A percentile compares a stretch with the other conserved stretches of the same genome.
Evolutionary conservation across 768 basidiomycete genomes (phyloP).

Genomic region (Boletus sp.): DNA sequence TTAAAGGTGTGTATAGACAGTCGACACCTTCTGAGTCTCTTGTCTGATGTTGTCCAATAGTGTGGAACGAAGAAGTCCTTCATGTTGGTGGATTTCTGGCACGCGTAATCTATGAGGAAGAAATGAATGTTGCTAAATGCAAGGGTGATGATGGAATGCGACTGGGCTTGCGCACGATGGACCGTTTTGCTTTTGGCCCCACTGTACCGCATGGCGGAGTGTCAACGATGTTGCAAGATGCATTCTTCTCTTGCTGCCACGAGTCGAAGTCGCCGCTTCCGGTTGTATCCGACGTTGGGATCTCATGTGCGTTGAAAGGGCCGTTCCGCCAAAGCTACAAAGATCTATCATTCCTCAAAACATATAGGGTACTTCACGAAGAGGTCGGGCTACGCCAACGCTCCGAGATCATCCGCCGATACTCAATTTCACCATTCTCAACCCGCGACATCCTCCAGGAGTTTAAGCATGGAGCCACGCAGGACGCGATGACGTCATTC

Average conservation of each 20-base stretch:
- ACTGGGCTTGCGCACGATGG: conserved; percentile 63
- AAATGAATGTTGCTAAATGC: conserved; percentile 40
- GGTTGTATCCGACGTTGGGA: conserved; percentile 11
- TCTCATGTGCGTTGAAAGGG: background rate
- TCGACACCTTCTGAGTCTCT: background rate
- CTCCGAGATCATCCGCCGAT: conserved; percentile 5
- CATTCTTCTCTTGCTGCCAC: conserved; percentile 12
- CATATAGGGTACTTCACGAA: conserved; percentile 2
- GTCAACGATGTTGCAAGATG: conserved; percentile 11
- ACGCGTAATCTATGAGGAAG: conserved; percentile 80
- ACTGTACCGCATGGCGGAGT: conserved; percentile 27
- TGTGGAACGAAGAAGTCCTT: conserved; percentile 89
- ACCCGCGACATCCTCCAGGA: conserved; percentile 6
- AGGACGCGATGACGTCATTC: conserved; percentile 7
- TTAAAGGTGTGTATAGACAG: conserved; percentile 51
- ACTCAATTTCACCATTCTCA: conserved; percentile 1
- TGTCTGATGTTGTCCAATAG: conserved; percentile 31
- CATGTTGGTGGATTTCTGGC: conserved; percentile 78
- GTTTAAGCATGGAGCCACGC: conserved; percentile 9
- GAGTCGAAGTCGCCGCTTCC: conserved; percentile 4
- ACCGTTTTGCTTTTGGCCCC: conserved; percentile 69
- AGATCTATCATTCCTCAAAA: conserved; percentile 6
- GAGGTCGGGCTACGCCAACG: background rate
- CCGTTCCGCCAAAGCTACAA: conserved; percentile 5
- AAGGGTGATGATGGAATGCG: background rate